Conservation (phyloP, 2,329 filamentous ascomycete genomes). For the Fusarium xyrophilum region DNA sequence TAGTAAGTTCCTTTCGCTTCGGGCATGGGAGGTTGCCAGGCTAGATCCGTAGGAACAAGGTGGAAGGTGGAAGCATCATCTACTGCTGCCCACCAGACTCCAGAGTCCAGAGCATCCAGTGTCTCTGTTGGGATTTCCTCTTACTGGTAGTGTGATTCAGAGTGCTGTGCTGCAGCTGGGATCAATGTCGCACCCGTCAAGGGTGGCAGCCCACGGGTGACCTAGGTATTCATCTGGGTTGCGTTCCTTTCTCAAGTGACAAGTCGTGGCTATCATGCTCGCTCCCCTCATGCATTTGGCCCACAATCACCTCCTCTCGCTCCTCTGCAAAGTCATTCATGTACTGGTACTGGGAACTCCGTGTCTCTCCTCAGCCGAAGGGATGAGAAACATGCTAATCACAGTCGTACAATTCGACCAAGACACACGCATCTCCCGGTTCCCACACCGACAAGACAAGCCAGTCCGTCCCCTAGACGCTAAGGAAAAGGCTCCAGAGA, state of each 20-base stretch:
- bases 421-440: slow-evolving; percentile 22
- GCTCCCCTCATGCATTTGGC: background rate
- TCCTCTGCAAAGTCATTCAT: background rate
- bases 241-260: background rate
- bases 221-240: slow-evolving; percentile 18
- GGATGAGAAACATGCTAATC: slow-evolving; percentile 11
- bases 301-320: background rate
- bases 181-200: slow-evolving; percentile 4
- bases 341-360: background rate
- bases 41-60: slow-evolving; percentile 11
- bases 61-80: slow-evolving; percentile 21
- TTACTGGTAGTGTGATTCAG: slow-evolving; percentile 22
- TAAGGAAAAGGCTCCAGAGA: slow-evolving; percentile 26
- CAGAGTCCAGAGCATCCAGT: background rate
- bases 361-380: slow-evolving; percentile 10
- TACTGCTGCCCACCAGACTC: background rate
- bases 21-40: slow-evolving; percentile 15
- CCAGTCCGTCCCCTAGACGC: slow-evolving; percentile 25
- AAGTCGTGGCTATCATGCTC: slow-evolving; percentile 2
- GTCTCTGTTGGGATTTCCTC: background rate
- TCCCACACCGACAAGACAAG: slow-evolving; percentile 24
- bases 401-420: slow-evolving; percentile 5
- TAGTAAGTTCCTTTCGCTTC: background rate
- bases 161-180: background rate
- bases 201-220: slow-evolving; percentile 1